Evolutionary conservation across 176 grass and related monocot species (phyloP).

Genomic region (Oryza longistaminata): DNA sequence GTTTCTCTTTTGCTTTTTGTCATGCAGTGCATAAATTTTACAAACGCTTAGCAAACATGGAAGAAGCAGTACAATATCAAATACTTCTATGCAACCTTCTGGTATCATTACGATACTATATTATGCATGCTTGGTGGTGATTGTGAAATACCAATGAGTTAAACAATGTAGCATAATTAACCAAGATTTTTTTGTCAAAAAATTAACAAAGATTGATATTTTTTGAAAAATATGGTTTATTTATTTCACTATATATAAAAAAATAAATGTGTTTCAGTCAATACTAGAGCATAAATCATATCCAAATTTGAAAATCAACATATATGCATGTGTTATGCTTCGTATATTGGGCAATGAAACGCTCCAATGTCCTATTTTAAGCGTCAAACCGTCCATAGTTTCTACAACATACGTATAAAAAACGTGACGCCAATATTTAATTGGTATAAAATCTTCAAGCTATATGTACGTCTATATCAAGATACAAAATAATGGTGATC

Average conservation of each 20-base stretch:
- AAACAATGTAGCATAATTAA: background rate
- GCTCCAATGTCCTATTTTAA: background rate
- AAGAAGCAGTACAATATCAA: background rate
- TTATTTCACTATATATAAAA: background rate
- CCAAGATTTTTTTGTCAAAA: too few species aligned
- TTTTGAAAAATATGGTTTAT: background rate
- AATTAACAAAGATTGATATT: background rate
- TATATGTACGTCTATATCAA: background rate
- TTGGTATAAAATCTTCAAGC: background rate
- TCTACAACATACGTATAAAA: background rate
- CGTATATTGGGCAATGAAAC: background rate
- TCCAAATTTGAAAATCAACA: background rate
- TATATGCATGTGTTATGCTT: background rate
- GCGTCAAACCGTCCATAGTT: background rate
- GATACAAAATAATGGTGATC: background rate
- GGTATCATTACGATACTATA: background rate
- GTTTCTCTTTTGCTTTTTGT: constrained; percentile 26
- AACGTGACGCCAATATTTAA: background rate
- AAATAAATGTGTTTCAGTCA: background rate
- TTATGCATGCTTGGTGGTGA: background rate
- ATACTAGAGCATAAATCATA: background rate
- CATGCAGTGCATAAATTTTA: constrained; percentile 32
- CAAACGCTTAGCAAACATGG: background rate
- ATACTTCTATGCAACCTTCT: background rate
- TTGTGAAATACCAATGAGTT: background rate